A percentile compares a stretch with the other conserved stretches of the same genome.
phyloP scores from a whole-genome alignment of 2,329 filamentous ascomycete species.

The Tolypocladium tundrense region DNA sequence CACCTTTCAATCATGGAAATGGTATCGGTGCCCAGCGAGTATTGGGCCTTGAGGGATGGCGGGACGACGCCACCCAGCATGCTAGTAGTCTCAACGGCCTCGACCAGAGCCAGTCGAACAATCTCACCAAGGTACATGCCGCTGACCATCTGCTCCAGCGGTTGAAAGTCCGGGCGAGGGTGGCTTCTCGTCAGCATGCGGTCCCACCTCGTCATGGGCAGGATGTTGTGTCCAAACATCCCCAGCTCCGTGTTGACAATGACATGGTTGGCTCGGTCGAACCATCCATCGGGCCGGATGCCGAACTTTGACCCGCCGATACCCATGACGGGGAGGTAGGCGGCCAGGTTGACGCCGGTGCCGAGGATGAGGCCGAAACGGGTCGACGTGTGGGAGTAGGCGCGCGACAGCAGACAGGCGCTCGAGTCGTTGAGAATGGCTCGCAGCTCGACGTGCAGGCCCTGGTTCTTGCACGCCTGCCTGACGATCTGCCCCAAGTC shows the following conservation, averaged over 20 bases:
- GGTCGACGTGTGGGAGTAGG: slow-evolving; percentile 48
- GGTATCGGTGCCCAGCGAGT: slow-evolving; percentile 51
- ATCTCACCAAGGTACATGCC: slow-evolving; percentile 60
- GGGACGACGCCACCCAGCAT: slow-evolving; percentile 48
- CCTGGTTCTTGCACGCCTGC: slow-evolving; percentile 37
- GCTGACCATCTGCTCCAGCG: slow-evolving; percentile 51
- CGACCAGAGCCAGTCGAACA: slow-evolving; percentile 45
- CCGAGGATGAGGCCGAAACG: slow-evolving; percentile 57
- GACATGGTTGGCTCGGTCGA: slow-evolving; percentile 47
- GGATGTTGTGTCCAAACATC: slow-evolving; percentile 52
- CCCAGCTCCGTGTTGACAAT: slow-evolving; percentile 58
- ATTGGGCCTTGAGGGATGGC: slow-evolving; percentile 37
- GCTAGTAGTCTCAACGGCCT: slow-evolving; percentile 44
- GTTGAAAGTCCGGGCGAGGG: slow-evolving; percentile 48
- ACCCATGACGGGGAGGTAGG: slow-evolving; percentile 48
- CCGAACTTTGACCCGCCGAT: slow-evolving; percentile 49
- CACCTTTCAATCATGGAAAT: slow-evolving; percentile 49
- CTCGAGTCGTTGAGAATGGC: slow-evolving; percentile 59
- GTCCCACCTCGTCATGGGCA: slow-evolving; percentile 55
- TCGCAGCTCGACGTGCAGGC: slow-evolving; percentile 44
- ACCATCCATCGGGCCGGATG: slow-evolving; percentile 42
- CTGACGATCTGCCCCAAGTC: slow-evolving; percentile 51
- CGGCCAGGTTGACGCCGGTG: slow-evolving; percentile 57
- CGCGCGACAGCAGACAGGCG: slow-evolving; percentile 54
- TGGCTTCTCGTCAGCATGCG: slow-evolving; percentile 39